Evolutionary conservation across 495 filamentous ascomycete species (phyloP).

Genomic region (Aspergillus bertholletiae): DNA sequence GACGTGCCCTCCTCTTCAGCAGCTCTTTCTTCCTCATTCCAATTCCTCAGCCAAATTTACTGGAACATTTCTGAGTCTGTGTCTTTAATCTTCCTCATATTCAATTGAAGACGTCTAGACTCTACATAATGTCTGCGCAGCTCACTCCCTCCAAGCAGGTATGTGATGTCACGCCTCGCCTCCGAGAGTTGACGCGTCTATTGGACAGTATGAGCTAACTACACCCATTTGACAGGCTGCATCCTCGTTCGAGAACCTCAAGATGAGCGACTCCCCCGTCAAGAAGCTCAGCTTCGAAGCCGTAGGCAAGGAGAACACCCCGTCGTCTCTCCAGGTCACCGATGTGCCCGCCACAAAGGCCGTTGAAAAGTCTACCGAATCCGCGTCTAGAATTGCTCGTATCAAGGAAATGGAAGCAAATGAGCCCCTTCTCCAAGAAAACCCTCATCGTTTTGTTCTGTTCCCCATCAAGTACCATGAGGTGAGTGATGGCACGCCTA

Average conservation of each 20-base stretch:
- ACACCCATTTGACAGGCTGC: slow-evolving; percentile 57
- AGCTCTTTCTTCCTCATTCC: slow-evolving; percentile 22
- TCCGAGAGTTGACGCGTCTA: slow-evolving; percentile 36
- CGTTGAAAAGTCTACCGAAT: slow-evolving; percentile 45
- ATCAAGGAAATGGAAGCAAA: slow-evolving; percentile 71
- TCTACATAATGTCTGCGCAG: slow-evolving; percentile 60
- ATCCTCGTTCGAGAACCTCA: slow-evolving; percentile 78
- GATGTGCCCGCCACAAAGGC: slow-evolving; percentile 49
- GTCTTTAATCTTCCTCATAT: slow-evolving; percentile 17
- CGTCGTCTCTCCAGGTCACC: slow-evolving; percentile 49
- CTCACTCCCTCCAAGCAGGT: slow-evolving; percentile 89
- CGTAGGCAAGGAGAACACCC: slow-evolving; percentile 79
- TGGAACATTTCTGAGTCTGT: slow-evolving; percentile 17
- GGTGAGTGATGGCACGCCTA: slow-evolving; percentile 60
- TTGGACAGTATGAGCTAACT: slow-evolving; percentile 20
- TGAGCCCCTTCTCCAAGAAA: slow-evolving; percentile 93
- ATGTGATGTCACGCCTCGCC: slow-evolving; percentile 41
- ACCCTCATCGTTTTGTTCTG: slow-evolving; percentile 92
- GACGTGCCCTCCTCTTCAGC: slow-evolving; percentile 15
- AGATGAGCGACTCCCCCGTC: slow-evolving; percentile 82
- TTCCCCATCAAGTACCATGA: slow-evolving; percentile 99
- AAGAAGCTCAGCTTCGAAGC: slow-evolving; percentile 82
- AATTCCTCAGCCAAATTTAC: slow-evolving; percentile 12
- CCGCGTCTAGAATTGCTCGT: slow-evolving; percentile 48
- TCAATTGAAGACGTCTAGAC: slow-evolving; percentile 3